Base-by-base conservation (phyloP, 345 rosid genomes). In the Raphanus sativus region DNA sequence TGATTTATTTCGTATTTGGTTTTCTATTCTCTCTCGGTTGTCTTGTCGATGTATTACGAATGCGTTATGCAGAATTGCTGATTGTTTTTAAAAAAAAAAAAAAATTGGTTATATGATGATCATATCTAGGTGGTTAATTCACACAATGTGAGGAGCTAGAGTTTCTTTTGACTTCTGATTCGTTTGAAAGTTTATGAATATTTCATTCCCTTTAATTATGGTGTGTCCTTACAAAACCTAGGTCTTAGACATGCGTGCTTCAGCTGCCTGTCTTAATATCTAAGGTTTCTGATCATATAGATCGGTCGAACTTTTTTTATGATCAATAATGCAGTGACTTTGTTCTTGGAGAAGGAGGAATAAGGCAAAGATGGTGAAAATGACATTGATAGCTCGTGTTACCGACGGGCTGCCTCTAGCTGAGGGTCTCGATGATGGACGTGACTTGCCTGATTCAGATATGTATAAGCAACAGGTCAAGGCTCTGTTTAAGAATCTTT, bases 371-470 rank as follows among this genome's bases (percentile, higher is more conserved):
- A 93, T 95, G 99, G 98, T 95, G 92, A 95, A 93, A 89, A 85
- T 95, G 85, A 95, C 99, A 29, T 80, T 93, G 97, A 89, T 95
- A 82, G 99, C 98, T 38, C 99, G 99, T 84, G 96, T 95, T 75
- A 91, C 98, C 29, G 99, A 96, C 50, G 99, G 99, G 61, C 87
- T 96, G 17, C 99, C 97, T 5, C 85, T 96, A 71, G 98, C 96
- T 0, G 99, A 91, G 81, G 99, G 98, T 59, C 87, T 92, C 70
- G 99, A 92, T 68, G 98, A 96, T 87, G 99, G 89, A 55, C 99
- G 96, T 45, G 96, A 93, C 75, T 75, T 96, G 72, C 84, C 84
- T 45, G 97, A 93, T 79, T 85, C 95, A 0, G 99, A 95, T 70
- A 82, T 89, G 88, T 95, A 95, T 87, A 95, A 95, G 77, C 98